A percentile compares a stretch with the other conserved stretches of the same genome.
Evolutionary conservation across 2,329 filamentous ascomycete genomes (phyloP).

Genomic region (Gremmenia infestans): DNA sequence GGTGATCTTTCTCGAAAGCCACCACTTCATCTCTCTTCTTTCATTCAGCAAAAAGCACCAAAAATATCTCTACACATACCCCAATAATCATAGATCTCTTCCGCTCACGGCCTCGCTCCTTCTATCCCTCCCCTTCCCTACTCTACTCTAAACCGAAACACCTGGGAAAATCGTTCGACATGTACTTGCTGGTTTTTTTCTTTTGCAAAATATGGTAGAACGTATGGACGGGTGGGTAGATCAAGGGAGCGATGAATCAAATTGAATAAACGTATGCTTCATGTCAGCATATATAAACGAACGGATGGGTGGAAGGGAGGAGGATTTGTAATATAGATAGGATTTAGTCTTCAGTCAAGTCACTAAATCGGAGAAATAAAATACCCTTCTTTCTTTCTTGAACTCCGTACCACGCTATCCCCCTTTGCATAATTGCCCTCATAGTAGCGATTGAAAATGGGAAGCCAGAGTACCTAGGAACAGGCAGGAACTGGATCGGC

Average conservation of each 20-base stretch:
- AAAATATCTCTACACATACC: not conserved
- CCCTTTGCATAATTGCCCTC: too few species aligned
- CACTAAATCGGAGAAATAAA: too few species aligned
- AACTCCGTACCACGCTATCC: too few species aligned
- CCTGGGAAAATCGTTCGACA: too few species aligned
- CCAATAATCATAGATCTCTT: not conserved
- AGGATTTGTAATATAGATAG: not conserved
- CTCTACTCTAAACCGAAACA: too few species aligned
- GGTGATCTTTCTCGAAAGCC: slow-evolving; percentile 39
- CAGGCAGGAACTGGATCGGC: too few species aligned
- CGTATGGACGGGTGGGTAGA: not conserved
- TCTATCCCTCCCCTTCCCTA: too few species aligned
- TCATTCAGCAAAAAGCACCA: not conserved
- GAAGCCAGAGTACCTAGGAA: too few species aligned
- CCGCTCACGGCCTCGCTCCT: not conserved
- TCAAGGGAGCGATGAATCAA: not conserved
- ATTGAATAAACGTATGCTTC: not conserved
- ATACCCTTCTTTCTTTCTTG: too few species aligned
- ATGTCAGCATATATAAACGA: not conserved
- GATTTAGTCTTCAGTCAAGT: not conserved
- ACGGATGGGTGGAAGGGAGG: not conserved
- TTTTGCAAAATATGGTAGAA: not conserved
- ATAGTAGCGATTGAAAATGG: too few species aligned
- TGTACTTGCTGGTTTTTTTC: not conserved
- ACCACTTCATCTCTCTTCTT: not conserved